A percentile compares a stretch with the other conserved stretches of the same genome.
phyloP scores from a whole-genome alignment of 306 rosid species.

The Coriaria nepalensis region DNA sequence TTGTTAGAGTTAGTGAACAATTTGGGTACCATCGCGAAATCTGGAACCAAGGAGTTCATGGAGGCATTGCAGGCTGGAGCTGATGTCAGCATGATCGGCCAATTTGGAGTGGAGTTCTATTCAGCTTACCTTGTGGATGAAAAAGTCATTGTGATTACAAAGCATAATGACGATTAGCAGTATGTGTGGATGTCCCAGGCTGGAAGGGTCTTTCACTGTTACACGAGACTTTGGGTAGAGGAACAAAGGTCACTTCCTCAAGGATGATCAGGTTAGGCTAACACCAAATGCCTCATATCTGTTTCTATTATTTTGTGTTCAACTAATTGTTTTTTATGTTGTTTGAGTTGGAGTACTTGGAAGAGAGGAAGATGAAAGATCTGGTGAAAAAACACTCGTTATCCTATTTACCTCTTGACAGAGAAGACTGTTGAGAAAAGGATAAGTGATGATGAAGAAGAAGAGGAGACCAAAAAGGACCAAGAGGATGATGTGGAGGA shows the following conservation, averaged over 20 bases:
- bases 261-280: conserved; percentile 17
- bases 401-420: conserved; percentile 16
- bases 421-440: conserved; percentile 21
- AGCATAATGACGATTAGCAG: conserved; percentile 29
- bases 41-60: conserved; percentile 30
- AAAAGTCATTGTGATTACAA: conserved; percentile 20
- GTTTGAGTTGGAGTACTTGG: conserved; percentile 16
- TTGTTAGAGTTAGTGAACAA: conserved; percentile 25
- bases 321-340: not conserved
- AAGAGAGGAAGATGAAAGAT: conserved; percentile 23
- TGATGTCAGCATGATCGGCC: conserved; percentile 30
- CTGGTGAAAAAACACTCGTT: conserved; percentile 29
- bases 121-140: conserved; percentile 22
- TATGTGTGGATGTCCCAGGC: conserved; percentile 23
- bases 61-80: conserved; percentile 27
- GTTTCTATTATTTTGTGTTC: not conserved
- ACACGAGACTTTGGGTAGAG: conserved; percentile 17
- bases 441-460: conserved; percentile 23
- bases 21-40: conserved; percentile 27
- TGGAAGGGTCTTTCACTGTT: conserved; percentile 22
- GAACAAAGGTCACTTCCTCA: conserved; percentile 24
- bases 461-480: conserved; percentile 11
- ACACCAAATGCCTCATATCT: not conserved
- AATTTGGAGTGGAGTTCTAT: conserved; percentile 28
- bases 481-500: conserved; percentile 23